Evolutionary conservation across 192 early-diverging fungal species (phyloP), one percentile per base, ranked within the genome.

Genomic region (Lunasporangiospora selenospora): DNA sequence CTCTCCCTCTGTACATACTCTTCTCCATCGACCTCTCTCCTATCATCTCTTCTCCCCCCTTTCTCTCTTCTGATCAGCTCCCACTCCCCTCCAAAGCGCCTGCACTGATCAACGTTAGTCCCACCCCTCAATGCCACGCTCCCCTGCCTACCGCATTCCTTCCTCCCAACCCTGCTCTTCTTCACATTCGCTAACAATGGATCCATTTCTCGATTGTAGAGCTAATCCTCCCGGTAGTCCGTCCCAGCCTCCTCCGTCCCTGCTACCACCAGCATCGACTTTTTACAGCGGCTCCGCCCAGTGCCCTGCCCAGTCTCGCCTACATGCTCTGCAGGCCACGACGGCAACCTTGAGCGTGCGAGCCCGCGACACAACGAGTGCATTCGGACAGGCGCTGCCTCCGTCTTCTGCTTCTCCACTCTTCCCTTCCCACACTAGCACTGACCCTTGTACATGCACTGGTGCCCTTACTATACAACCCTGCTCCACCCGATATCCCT

Each of bases 281-380:
- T 32, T 33, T 51, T 19, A 19, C 31, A 19, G 30, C 6, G 16
- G 16, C 21, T 4, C 15, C 6, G 16, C 23, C 52, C 10, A 36
- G 34, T 19, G n/a, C 52, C 23, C 26, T 27, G 24, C 24, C 23
- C 5, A 21, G 42, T 41, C 43, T 24, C 31, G 57, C 27, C 21
- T 45, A 42, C 27, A 43, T 45, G 43, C 44, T 19, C 52, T 40
- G 2, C 12, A 34, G 41, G 18, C 52, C 30, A 26, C 32, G 51
- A 26, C 37, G 39, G 36, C 32, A 36, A 32, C 34, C 44, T 29
- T 30, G 52, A 64, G 41, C 62, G 38, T 53, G 27, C 62, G 41
- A 44, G 62, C 30, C 41, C 46, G 43, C 21, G 26, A 50, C 33
- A 30, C 45, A 34, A 33, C 57, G 63, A 65, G 38, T 30, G 30